phyloP scores from a whole-genome alignment of 768 basidiomycete genomes.

The Postia placenta region DNA sequence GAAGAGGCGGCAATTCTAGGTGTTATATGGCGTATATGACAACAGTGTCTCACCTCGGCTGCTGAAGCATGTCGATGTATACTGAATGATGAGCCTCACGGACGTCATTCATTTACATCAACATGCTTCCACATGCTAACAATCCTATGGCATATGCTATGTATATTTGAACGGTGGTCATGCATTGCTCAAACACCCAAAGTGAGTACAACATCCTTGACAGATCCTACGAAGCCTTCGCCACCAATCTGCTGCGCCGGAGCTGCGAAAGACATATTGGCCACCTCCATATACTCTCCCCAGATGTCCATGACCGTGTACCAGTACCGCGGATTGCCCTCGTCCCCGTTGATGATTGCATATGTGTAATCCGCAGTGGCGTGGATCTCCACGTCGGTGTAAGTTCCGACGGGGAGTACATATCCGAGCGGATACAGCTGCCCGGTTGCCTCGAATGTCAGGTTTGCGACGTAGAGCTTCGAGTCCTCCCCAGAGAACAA shows the following conservation, averaged over 20 bases:
- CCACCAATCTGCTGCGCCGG: conserved; percentile 30
- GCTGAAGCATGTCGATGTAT: too few species aligned
- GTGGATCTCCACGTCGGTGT: conserved; percentile 31
- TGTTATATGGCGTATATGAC: neutral
- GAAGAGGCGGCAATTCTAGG: neutral
- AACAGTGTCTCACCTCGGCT: too few species aligned
- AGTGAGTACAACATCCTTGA: conserved; percentile 21
- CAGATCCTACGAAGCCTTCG: conserved; percentile 27
- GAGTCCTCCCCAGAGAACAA: conserved; percentile 33
- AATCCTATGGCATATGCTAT: neutral
- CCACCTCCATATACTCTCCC: conserved; percentile 31
- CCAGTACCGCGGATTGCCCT: conserved; percentile 25
- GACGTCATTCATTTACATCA: too few species aligned
- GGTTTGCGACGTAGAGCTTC: conserved; percentile 28
- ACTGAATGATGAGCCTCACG: too few species aligned
- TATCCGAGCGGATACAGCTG: conserved; percentile 31
- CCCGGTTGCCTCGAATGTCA: conserved; percentile 33
- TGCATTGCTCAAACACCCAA: conserved; percentile 6
- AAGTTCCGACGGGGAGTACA: conserved; percentile 22
- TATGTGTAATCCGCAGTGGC: conserved; percentile 31
- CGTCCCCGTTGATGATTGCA: conserved; percentile 24
- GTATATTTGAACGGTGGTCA: neutral
- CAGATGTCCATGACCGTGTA: conserved; percentile 33
- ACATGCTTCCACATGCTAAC: too few species aligned
- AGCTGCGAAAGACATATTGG: conserved; percentile 41